These are phyloP conservation scores for Rosa persica DNA, from an alignment of 306 rosid species.

Conservation along the genomic window DNA sequence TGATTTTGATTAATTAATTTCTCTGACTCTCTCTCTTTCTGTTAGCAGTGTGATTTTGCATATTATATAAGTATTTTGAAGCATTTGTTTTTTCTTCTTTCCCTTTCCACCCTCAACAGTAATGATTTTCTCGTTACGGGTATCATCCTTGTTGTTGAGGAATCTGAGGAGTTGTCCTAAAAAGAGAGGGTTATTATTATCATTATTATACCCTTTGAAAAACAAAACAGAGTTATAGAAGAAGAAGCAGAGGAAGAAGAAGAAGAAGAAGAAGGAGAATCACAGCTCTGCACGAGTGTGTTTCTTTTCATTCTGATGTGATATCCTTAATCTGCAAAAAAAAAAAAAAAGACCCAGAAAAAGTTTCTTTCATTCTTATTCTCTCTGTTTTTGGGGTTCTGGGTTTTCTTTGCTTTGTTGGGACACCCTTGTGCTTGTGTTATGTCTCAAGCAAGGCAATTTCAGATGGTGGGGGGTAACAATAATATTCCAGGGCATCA, in stretches of 20 bases:
- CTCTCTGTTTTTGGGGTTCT: constrained; percentile 27
- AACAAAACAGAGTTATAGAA: constrained; percentile 7
- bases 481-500: constrained; percentile 37
- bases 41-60: constrained; percentile 1
- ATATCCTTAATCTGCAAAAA: constrained; percentile 29
- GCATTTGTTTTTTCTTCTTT: not conserved
- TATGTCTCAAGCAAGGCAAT: constrained; percentile 79
- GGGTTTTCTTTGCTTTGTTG: constrained; percentile 22
- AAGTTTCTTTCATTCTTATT: constrained; percentile 13
- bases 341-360: constrained; percentile 23
- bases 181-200: constrained; percentile 38
- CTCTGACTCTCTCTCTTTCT: not conserved
- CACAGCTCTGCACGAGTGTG: constrained; percentile 56
- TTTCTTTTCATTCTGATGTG: constrained; percentile 50
- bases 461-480: constrained; percentile 60
- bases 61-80: constrained; percentile 20
- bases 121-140: constrained; percentile 64
- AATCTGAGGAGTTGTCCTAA: constrained; percentile 49
- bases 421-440: constrained; percentile 8
- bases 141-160: constrained; percentile 48
- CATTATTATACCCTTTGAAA: not conserved
- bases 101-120: constrained; percentile 40
- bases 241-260: constrained; percentile 10
- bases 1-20: not conserved
- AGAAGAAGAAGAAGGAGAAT: constrained; percentile 34